Evolutionary conservation across 306 rosid species (phyloP).

Genomic region (Gynostemma pentaphyllum): DNA sequence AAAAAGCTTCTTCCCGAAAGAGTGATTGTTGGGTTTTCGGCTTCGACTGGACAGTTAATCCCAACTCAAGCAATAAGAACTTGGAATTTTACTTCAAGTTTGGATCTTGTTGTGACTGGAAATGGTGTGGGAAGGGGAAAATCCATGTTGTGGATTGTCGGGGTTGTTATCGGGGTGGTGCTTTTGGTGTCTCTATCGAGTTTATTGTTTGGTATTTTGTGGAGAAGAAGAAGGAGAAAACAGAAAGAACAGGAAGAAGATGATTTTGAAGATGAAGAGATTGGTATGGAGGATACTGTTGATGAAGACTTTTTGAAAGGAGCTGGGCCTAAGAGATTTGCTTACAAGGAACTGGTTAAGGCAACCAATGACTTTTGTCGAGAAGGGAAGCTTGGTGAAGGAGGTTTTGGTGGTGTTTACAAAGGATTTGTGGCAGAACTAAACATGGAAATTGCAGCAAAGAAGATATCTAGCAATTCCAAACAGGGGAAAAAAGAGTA

Average conservation of each 20-base stretch:
- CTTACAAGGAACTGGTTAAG: not conserved
- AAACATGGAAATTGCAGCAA: not conserved
- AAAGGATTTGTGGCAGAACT: not conserved
- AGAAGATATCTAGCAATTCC: not conserved
- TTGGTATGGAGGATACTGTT: not conserved
- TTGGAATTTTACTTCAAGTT: conserved; percentile 8
- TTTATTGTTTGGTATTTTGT: not conserved
- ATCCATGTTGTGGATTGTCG: not conserved
- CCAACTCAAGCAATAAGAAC: not conserved
- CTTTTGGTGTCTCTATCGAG: not conserved
- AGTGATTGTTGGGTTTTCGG: conserved; percentile 9
- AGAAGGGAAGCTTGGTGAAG: too few relatives aligned
- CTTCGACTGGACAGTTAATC: conserved; percentile 4
- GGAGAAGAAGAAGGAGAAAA: not conserved
- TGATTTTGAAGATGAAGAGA: conserved; percentile 8
- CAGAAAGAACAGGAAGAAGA: not conserved
- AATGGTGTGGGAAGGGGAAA: not conserved
- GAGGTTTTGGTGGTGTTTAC: too few relatives aligned
- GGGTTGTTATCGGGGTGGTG: not conserved
- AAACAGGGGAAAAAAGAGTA: not conserved
- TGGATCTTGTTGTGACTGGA: not conserved
- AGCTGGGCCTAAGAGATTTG: not conserved
- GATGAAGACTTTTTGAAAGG: not conserved
- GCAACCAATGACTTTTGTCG: not conserved
- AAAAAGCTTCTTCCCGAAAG: not conserved